Percentiles rank a stretch among this genome's conserved stretches.
Conservation (phyloP, 176 grass and related monocot species). For the Carex cristatella region DNA sequence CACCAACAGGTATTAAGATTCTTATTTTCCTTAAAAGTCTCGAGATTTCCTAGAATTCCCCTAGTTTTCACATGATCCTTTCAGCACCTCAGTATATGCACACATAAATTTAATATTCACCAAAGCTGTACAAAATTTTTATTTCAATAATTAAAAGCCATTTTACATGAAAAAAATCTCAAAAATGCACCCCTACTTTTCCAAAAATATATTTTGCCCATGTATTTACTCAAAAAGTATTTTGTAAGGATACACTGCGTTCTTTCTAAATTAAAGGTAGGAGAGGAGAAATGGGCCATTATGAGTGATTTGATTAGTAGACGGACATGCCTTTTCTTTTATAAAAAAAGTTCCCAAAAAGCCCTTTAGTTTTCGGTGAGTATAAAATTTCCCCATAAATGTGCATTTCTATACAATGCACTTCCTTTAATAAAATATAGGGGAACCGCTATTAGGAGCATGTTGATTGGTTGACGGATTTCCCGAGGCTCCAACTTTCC, state of each 20-base stretch:
- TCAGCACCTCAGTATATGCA: background rate
- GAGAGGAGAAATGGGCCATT: background rate
- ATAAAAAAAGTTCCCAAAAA: background rate
- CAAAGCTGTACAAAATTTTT: background rate
- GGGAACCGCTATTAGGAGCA: background rate
- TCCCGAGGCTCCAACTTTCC: background rate
- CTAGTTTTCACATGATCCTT: background rate
- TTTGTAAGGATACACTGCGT: background rate
- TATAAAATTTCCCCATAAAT: background rate
- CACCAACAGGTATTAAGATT: background rate
- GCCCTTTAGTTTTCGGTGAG: background rate
- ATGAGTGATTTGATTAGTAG: background rate
- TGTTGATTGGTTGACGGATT: conserved; percentile 2
- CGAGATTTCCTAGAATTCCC: background rate
- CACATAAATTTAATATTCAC: background rate
- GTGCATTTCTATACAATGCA: background rate
- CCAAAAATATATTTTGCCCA: background rate
- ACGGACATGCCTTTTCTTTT: background rate
- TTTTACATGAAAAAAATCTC: background rate
- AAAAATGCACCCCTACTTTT: background rate
- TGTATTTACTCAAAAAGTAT: background rate
- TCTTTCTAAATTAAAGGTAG: background rate
- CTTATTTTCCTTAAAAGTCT: background rate
- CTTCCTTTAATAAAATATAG: background rate
- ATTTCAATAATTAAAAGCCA: background rate